Base-by-base conservation (phyloP, 257 asterid species). In the Eustoma russellianum region DNA sequence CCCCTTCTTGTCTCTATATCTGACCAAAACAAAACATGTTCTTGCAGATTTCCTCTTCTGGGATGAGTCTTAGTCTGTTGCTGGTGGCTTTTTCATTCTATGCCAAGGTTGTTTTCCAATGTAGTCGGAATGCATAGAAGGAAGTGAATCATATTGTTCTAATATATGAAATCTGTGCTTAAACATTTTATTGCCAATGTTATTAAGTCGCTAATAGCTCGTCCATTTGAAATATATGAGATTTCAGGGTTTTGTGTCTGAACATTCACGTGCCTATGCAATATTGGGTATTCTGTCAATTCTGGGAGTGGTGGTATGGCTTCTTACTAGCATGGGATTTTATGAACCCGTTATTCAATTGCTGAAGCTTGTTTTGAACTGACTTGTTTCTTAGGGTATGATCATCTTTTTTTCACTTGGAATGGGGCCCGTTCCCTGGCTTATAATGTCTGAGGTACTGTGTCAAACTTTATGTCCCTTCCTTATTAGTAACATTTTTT, bases 391-490 rank as follows among this genome's bases (percentile, higher is more conserved):
- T 58, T 71, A 86, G 95, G 56, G 65, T 57, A 72, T 81, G 93
- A 74, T 89, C 64, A 63, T 85, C 59, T 66, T 72, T 3, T 90
- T 90, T 61, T 83, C 98, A n/a, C 90, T 80, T 19, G 98, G 98
- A 70, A 82, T 90, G 83, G 98, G 98, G 43, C 91, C 98, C 34
- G 73, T 86, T 61, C 98, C 98, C 0, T 90, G 98, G 98, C 78
- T 90, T 53, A 82, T 90, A 64, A 90, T 90, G 98, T 90, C 98
- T 15, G 98, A 90, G 98, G 98, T 86, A 55, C 68, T 13, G 5
- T 3, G 61, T 46, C 13, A 5, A 57, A 15, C 46, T 54, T 34
- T 11, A 1, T 7, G 8, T 11, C 43, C 12, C 12, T 38, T 38
- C 6, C 43, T 6, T 38, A 38, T 38, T 11, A 38, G 2, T 11